Evolutionary conservation across 345 rosid species (phyloP), one percentile per base, ranked within the genome.

Genomic region (Eucalyptus pauciflora): DNA sequence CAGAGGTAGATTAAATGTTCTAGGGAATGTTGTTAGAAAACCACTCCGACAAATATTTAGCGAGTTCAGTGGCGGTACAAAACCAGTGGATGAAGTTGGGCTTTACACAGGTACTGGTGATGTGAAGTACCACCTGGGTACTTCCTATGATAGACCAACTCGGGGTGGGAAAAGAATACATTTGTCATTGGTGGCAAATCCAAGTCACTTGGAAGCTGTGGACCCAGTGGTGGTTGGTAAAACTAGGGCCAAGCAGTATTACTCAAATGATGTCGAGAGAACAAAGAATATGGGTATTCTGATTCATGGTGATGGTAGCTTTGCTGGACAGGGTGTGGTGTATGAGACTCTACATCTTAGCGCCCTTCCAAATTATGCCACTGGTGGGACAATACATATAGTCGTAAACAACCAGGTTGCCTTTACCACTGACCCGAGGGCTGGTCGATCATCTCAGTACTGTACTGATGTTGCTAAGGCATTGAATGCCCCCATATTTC

Each of bases 391-490:
- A 5, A 87, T 89, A 43, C 91, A 89, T 31, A 89, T 89, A 33
- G 91, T 89, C 2, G 91, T 89, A 50, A 89, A 89, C 89, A 87
- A 89, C 45, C 91, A 89, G 29, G 91, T 89, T 87, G 91, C 91
- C 14, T 89, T 89, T 88, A 89, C 91, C 22, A 89, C 91, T 49
- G 91, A 89, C 85, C 91, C 91, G 7, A 83, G 80, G 86, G 91
- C 91, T 29, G 91, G 91, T n/a, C 50, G 91, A 52, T 89, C 91
- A 49, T 87, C 91, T 48, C 89, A 87, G 33, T 89, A 89, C 64
- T 89, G 91, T 86, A 89, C 91, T 12, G 91, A 89, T 87, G 91
- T 89, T 83, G 91, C 91, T 13, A 89, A 89, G 86, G 89, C 91
- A 87, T 87, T 89, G 89, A 20, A 89, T 89, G 91, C 89, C 49